These are phyloP conservation scores for Eimeria nieschulzi DNA, from an alignment of 169 alveolate species.

Conservation along the genomic window DNA sequence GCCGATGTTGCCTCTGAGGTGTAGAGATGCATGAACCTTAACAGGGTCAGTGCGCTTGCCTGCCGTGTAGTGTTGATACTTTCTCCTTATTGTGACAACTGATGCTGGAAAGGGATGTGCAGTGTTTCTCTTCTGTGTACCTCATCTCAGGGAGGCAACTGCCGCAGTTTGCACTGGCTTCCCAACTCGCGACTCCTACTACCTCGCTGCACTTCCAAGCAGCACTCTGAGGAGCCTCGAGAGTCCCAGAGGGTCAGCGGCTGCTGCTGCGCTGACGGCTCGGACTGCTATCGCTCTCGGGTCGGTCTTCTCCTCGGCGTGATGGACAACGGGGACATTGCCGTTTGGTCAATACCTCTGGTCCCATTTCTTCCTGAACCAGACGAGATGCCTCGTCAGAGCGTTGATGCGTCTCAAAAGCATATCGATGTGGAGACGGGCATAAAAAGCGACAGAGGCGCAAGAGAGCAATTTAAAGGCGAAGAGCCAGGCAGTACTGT, in stretches of 20 bases:
- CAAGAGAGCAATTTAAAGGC: neutral
- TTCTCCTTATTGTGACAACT: too few relatives aligned
- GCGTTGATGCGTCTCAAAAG: neutral
- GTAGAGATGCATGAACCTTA: too few relatives aligned
- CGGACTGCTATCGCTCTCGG: slow-evolving; percentile 3
- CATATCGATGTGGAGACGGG: neutral
- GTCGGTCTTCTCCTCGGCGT: slow-evolving; percentile 19
- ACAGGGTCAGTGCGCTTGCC: too few relatives aligned
- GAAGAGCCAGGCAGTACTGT: neutral
- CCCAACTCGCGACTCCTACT: neutral
- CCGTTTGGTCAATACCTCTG: slow-evolving; percentile 17
- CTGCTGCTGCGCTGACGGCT: neutral
- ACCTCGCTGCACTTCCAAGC: slow-evolving; percentile 15
- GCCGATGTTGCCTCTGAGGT: too few relatives aligned
- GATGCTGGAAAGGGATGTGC: too few relatives aligned
- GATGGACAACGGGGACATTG: neutral
- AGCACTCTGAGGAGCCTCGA: neutral
- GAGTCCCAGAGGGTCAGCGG: neutral
- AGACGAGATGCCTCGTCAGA: neutral
- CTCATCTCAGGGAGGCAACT: neutral
- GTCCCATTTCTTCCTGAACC: neutral
- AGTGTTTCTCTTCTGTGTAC: neutral
- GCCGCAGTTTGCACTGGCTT: slow-evolving; percentile 13
- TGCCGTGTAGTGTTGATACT: too few relatives aligned
- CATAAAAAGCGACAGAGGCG: neutral